Conservation (phyloP, 768 basidiomycete genomes). For the Collybia nuda region DNA sequence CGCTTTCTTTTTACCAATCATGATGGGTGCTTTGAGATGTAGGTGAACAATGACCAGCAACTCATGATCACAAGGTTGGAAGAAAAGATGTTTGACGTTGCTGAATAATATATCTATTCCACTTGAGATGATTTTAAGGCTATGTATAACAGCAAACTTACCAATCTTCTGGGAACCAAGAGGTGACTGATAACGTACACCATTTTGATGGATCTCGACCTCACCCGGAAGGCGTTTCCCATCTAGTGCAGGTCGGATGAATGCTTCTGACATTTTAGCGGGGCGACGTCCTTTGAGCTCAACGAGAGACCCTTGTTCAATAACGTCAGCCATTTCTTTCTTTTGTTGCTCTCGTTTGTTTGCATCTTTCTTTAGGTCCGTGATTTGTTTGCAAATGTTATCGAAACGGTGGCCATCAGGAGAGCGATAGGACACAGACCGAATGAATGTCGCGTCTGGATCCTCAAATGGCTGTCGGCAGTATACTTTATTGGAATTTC, state of each 20-base stretch:
- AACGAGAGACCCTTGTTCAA: constrained; percentile 88
- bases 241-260: constrained; percentile 90
- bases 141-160: constrained; percentile 33
- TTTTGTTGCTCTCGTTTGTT: constrained; percentile 97
- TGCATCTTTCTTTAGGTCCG: constrained; percentile 93
- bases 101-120: constrained; percentile 84
- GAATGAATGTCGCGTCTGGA: constrained; percentile 93
- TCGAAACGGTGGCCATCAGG: constrained; percentile 89
- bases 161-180: constrained; percentile 90
- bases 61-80: constrained; percentile 98
- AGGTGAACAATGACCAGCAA: constrained; percentile 92
- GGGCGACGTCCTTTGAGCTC: constrained; percentile 91
- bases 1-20: constrained; percentile 98
- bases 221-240: constrained; percentile 96
- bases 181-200: constrained; percentile 87
- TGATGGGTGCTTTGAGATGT: constrained; percentile 92
- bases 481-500: too few relatives aligned
- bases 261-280: constrained; percentile 85
- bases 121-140: background rate
- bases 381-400: constrained; percentile 87
- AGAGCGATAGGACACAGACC: constrained; percentile 92
- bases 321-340: constrained; percentile 97
- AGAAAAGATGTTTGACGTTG: constrained; percentile 98
- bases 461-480: constrained; percentile 84
- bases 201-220: constrained; percentile 97